These are phyloP conservation scores for Viola pubescens DNA, from an alignment of 441 rosid genomes.

Conservation along the genomic window DNA sequence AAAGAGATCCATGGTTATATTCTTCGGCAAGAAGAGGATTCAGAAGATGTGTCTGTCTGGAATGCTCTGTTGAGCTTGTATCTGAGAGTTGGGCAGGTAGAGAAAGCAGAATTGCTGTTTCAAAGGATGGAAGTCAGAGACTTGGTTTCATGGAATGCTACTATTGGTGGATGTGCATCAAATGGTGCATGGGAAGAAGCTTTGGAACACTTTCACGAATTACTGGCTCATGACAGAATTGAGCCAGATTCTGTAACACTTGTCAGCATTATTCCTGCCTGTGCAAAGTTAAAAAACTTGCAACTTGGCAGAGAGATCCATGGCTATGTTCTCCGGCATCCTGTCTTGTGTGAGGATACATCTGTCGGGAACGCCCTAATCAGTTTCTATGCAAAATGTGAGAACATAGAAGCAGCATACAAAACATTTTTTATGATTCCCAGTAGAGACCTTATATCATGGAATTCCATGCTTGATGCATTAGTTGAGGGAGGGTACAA, in stretches of 20 bases:
- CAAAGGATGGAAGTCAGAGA: conserved; percentile 52
- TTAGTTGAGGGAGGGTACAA: conserved; percentile 28
- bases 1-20: conserved; percentile 59
- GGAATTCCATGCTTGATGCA: conserved; percentile 78
- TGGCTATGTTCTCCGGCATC: conserved; percentile 43
- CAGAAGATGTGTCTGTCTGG: conserved; percentile 43
- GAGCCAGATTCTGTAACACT: conserved; percentile 54
- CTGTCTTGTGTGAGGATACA: conserved; percentile 40
- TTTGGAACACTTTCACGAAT: conserved; percentile 43
- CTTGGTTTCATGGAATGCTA: conserved; percentile 80
- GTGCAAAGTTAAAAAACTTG: conserved; percentile 40
- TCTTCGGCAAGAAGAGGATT: conserved; percentile 41
- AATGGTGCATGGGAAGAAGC: conserved; percentile 53
- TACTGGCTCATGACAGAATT: conserved; percentile 29
- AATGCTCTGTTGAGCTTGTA: conserved; percentile 74
- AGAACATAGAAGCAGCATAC: conserved; percentile 41
- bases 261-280: conserved; percentile 57
- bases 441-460: conserved; percentile 63
- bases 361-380: conserved; percentile 58
- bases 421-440: conserved; percentile 43
- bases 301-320: conserved; percentile 57
- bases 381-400: conserved; percentile 58
- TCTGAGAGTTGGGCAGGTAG: conserved; percentile 44
- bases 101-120: conserved; percentile 54
- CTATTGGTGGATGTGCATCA: conserved; percentile 62